Evolutionary conservation across 176 grass and related monocot species (phyloP), one percentile per base, ranked within the genome.

Genomic region (Oryza coarctata): DNA sequence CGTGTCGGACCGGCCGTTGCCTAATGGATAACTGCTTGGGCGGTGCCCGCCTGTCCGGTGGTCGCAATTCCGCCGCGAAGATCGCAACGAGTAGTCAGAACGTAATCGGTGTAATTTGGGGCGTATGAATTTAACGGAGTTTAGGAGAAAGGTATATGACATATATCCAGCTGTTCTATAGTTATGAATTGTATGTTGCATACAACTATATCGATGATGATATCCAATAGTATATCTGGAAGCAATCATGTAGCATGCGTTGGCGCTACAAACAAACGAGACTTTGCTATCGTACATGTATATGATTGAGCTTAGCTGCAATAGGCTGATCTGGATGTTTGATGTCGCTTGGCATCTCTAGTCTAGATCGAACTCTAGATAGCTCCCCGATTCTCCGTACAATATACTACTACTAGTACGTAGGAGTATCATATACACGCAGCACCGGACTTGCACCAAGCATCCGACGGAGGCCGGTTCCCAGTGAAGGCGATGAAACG

Each of bases 401-500:
- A 66, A 43, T 71, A 40, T 30, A 50, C 47, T 6, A 45, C 9
- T 4, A 15, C 11, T 50, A 50, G 15, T 50, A 47, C 9, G 38
- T 39, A 39, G 1, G 33, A 34, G 3, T 55, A 20, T 55, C 18
- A 22, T 20, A 55, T 52, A 52, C 6, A 20, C 17, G 44, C 44
- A 15, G 14, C 44, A 47, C 44, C 44, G 45, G 45, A 49, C 45
- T 17, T 15, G 14, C 15, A 49, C 45, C 45, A 17, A 49, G 12
- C 45, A 15, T 49, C 45, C 18, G 45, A 14, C 45, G 45, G 17
- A 7, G 13, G 69, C 45, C 81, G 70, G 62, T 75, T 88, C 38
- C 81, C 81, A 62, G 75, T 88, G 87, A 83, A 13, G n/a, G 50
- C 50, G 85, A 72, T 41, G 77, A 80, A 85, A 81, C 52, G 65